Evolutionary conservation across 2,329 filamentous ascomycete species (phyloP), one percentile per base, ranked within the genome.

Genomic region (Monilinia fructigena): DNA sequence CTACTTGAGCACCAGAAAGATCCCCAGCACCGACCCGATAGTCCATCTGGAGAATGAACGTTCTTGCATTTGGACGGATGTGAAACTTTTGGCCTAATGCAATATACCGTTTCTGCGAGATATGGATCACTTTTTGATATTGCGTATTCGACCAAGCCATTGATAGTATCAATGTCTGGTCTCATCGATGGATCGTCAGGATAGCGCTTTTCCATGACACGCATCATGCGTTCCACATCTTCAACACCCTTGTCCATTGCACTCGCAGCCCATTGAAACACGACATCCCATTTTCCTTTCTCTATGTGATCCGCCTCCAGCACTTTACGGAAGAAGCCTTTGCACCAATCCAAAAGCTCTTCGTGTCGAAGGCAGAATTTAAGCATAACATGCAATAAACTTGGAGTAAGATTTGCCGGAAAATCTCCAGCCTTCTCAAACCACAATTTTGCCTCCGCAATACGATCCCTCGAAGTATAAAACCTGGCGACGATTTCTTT

Each of bases 11-110:
- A 10, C 89, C 90, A 45, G 87, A 83, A 20, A 95, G 77, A 76
- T 97, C 90, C 2, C 86, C 84, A 4, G 88, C 86, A 48, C 85
- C 84, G n/a, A 96, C 82, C 16, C 88, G 86, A 72, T 95, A 90
- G 66, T 89, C 84, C 72, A 98, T 85, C 74, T 93, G 87, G 61
- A 96, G 81, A 56, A 92, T 82, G 71, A 86, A 89, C 0, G 93
- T 96, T 60, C 82, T 81, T 14, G 86, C 83, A 75, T 96, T 85
- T 0, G 90, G 85, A 62, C 82, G 76, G 28, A 97, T 84, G 5
- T 83, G 84, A 72, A 87, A 84, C 72, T 88, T 86, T 55, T 84
- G 76, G 2, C 88, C 87, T 14, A 97, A 78, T 1, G 84, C 79
- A 56, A 92, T 82, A 69, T 93, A 90, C 16, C 91, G 84, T 74